phyloP scores from a whole-genome alignment of 768 basidiomycete genomes.

The Hydnomerulius pinastri region DNA sequence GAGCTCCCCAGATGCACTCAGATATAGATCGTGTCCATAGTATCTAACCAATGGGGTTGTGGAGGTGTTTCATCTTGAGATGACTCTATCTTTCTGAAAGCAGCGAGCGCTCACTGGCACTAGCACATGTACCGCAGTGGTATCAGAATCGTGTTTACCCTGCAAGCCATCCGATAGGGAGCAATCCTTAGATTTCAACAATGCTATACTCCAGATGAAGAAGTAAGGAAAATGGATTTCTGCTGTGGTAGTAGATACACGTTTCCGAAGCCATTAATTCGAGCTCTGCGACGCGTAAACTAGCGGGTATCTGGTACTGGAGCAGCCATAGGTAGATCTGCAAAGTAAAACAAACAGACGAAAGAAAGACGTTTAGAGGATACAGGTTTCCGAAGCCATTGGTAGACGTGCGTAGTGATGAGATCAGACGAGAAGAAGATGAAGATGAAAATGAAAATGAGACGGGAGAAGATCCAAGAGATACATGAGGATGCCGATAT shows the following conservation, averaged over 20 bases:
- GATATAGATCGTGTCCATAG: no score
- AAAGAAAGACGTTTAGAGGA: constrained; percentile 20
- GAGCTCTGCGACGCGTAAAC: constrained; percentile 18
- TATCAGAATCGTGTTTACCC: no score
- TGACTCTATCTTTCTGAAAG: no score
- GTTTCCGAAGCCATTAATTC: constrained; percentile 28
- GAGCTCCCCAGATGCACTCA: no score
- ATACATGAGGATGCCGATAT: constrained; percentile 1
- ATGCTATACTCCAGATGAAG: no score
- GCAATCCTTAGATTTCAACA: no score
- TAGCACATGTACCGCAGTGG: no score
- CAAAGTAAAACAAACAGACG: constrained; percentile 1
- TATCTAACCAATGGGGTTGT: no score
- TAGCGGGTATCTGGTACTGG: constrained; percentile 30
- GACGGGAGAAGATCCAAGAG: constrained; percentile 21
- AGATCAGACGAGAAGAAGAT: constrained; percentile 25
- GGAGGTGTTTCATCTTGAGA: no score
- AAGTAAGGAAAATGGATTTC: constrained; percentile 4
- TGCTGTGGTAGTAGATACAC: constrained; percentile 30
- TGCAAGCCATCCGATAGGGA: not conserved
- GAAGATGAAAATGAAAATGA: no score
- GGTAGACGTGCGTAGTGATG: constrained; percentile 17
- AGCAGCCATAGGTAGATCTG: constrained; percentile 20
- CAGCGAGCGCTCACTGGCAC: no score
- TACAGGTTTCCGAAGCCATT: constrained; percentile 28